Conservation (phyloP, 2,329 filamentous ascomycete genomes). For the Fusarium algeriense region DNA sequence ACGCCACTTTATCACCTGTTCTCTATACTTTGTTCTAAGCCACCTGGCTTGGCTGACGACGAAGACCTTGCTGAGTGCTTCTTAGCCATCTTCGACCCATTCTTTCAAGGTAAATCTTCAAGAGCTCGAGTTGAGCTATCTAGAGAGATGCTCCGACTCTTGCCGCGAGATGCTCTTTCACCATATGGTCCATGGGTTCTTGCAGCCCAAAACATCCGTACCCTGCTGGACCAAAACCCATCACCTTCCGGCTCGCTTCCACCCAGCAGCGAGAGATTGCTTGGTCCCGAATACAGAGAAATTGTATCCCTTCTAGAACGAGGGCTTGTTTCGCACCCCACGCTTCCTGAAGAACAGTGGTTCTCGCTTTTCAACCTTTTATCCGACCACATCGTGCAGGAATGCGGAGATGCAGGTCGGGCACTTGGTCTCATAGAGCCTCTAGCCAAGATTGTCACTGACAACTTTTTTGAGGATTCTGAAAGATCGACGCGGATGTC, state of each 20-base stretch:
- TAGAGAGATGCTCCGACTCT: constrained; percentile 63
- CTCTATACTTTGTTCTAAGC: constrained; percentile 66
- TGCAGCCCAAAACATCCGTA: constrained; percentile 60
- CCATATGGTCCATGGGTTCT: constrained; percentile 66
- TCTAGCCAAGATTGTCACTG: constrained; percentile 68
- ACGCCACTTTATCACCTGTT: constrained; percentile 76
- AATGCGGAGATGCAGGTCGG: constrained; percentile 76
- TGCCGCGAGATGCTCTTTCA: constrained; percentile 59
- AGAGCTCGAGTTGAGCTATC: constrained; percentile 61
- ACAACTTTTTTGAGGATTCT: constrained; percentile 44
- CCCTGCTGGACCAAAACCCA: constrained; percentile 54
- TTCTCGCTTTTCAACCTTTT: constrained; percentile 68
- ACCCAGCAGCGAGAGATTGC: constrained; percentile 55
- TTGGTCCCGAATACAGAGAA: constrained; percentile 78
- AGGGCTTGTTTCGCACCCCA: constrained; percentile 65
- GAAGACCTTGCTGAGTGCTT: constrained; percentile 62
- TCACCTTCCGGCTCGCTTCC: constrained; percentile 39
- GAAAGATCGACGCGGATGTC: constrained; percentile 42
- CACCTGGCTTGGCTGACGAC: constrained; percentile 62
- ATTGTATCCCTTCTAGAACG: constrained; percentile 75
- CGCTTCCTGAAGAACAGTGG: constrained; percentile 63
- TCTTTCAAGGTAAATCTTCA: constrained; percentile 64
- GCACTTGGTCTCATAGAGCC: constrained; percentile 78
- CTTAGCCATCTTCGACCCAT: constrained; percentile 67
- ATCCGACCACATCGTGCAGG: constrained; percentile 66